phyloP scores from a whole-genome alignment of 1,139 yeast species.

The Taphrina sp. region DNA sequence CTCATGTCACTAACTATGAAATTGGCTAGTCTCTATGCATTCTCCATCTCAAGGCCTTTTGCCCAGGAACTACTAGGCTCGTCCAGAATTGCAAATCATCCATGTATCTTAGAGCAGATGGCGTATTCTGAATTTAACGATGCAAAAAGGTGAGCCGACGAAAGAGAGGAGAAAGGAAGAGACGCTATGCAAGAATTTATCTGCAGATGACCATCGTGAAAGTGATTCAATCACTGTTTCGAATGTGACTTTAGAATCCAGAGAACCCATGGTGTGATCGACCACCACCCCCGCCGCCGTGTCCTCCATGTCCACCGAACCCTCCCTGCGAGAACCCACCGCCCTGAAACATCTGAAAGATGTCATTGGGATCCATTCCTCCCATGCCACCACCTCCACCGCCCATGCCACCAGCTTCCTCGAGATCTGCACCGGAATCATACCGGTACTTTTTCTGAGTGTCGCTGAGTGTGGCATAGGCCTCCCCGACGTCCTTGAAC shows the following conservation, averaged over 20 bases:
- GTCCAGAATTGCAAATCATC: too few relatives aligned
- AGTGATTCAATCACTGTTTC: too few relatives aligned
- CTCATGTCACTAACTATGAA: too few relatives aligned
- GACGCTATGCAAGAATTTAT: too few relatives aligned
- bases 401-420: conserved; percentile 52
- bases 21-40: too few relatives aligned
- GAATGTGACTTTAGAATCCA: conserved; percentile 2
- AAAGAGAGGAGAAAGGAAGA: too few relatives aligned
- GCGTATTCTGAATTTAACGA: too few relatives aligned
- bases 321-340: conserved; percentile 19
- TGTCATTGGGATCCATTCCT: conserved; percentile 49
- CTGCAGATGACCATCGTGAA: too few relatives aligned
- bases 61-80: too few relatives aligned
- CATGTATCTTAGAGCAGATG: too few relatives aligned
- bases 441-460: conserved; percentile 83
- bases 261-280: conserved; percentile 11
- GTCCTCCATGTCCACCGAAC: conserved; percentile 1
- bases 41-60: too few relatives aligned
- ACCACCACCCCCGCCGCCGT: background rate
- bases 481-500: conserved; percentile 86
- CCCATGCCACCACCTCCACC: conserved; percentile 70
- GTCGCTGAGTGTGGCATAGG: conserved; percentile 85
- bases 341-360: conserved; percentile 21
- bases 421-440: conserved; percentile 66
- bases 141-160: too few relatives aligned